phyloP scores from a whole-genome alignment of 2,329 filamentous ascomycete species.

The Mollisia scopiformis region DNA sequence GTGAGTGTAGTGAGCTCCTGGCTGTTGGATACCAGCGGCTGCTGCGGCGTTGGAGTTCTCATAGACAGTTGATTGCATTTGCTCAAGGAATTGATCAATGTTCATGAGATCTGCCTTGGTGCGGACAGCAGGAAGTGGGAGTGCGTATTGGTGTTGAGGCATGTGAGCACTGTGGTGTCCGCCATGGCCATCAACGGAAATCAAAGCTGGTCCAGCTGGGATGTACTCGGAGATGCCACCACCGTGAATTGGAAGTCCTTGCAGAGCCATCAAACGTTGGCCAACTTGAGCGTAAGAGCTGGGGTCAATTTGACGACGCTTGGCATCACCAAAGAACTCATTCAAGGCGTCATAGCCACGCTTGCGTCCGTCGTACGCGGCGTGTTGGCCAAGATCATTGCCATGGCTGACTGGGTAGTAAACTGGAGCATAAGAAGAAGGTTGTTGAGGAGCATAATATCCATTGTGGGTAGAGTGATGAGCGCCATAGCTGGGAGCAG shows the following conservation, averaged over 20 bases:
- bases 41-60: constrained; percentile 86
- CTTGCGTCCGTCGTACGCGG: constrained; percentile 73
- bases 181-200: constrained; percentile 54
- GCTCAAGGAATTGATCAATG: constrained; percentile 92
- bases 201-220: constrained; percentile 50
- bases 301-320: constrained; percentile 88
- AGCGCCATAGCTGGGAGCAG: constrained; percentile 52
- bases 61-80: constrained; percentile 95
- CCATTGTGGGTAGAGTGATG: constrained; percentile 55
- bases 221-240: constrained; percentile 60
- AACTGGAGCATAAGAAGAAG: constrained; percentile 67
- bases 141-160: constrained; percentile 78
- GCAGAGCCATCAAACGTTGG: constrained; percentile 81
- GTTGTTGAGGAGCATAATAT: constrained; percentile 53
- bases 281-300: constrained; percentile 90
- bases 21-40: constrained; percentile 75
- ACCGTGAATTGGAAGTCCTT: constrained; percentile 67
- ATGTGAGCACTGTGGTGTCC: constrained; percentile 59
- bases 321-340: constrained; percentile 92
- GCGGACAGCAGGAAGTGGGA: constrained; percentile 85
- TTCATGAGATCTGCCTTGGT: constrained; percentile 94
- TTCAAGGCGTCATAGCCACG: constrained; percentile 87
- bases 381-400: constrained; percentile 68
- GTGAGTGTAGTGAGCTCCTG: constrained; percentile 68
- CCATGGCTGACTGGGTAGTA: constrained; percentile 74